A percentile compares a stretch with the other conserved stretches of the same genome.
phyloP scores from a whole-genome alignment of 2,329 filamentous ascomycete species.

The Ophiostoma sp. region DNA sequence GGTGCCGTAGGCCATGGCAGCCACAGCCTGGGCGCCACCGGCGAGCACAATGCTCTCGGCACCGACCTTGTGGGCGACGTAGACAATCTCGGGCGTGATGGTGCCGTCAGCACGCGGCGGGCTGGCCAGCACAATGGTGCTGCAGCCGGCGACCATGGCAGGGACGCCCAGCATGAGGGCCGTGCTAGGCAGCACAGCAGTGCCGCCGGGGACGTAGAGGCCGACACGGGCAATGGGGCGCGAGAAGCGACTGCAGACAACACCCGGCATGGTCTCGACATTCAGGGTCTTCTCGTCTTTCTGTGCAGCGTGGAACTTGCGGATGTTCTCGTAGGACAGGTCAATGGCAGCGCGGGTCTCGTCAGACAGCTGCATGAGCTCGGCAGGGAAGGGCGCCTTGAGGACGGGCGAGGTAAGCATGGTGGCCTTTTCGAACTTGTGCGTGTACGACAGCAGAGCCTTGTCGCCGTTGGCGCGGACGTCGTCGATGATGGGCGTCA shows the following conservation, averaged over 20 bases:
- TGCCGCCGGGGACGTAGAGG: constrained; percentile 91
- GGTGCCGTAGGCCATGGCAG: constrained; percentile 95
- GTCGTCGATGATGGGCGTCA: constrained; percentile 84
- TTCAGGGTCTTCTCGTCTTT: constrained; percentile 73
- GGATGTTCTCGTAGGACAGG: constrained; percentile 87
- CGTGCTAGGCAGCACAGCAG: constrained; percentile 92
- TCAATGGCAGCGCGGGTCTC: constrained; percentile 94
- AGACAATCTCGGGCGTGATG: constrained; percentile 94
- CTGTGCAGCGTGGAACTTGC: constrained; percentile 88
- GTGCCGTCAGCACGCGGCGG: constrained; percentile 85
- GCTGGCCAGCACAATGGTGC: constrained; percentile 88
- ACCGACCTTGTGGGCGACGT: constrained; percentile 92
- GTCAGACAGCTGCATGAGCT: constrained; percentile 75
- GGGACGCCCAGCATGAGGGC: constrained; percentile 97
- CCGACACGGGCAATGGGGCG: constrained; percentile 94
- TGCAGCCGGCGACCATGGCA: constrained; percentile 93
- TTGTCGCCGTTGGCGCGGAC: constrained; percentile 79
- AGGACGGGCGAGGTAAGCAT: constrained; percentile 84
- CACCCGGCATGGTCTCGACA: constrained; percentile 97
- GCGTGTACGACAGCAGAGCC: constrained; percentile 84
- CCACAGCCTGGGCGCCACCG: constrained; percentile 90
- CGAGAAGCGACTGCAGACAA: constrained; percentile 87
- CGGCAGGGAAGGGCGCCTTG: constrained; percentile 77
- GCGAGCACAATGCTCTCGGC: constrained; percentile 94
- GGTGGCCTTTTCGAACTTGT: constrained; percentile 96